Evolutionary conservation across 306 rosid species (phyloP), one percentile per base, ranked within the genome.

Genomic region (Senna siamea): DNA sequence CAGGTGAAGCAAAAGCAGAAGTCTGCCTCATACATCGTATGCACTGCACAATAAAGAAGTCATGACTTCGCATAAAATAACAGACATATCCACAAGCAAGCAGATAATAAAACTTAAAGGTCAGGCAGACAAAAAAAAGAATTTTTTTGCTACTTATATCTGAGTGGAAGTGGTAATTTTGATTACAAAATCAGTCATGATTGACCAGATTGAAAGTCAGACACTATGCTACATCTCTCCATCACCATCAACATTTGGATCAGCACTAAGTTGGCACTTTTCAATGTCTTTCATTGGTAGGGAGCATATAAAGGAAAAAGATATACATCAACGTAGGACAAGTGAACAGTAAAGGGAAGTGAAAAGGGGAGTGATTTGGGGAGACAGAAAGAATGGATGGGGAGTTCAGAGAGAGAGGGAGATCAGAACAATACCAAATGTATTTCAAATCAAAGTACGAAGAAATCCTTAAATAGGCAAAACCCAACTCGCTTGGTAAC

Each of bases 1-100:
- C 86, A 5, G 90, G 86, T 60, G 96, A 88, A 61, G 87, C 79
- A 76, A 94, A 92, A 47, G 97, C 95, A 22, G 96, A 90, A 38
- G 99, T 94, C 83, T 94, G 99, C 82, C 99, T 86, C 87, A 89
- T 81, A 83, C 99, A 94, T 83, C 99, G 81, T 81, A 92, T 88
- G 78, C 99, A 94, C 99, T 94, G 91, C 89, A 88, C 56, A 77
- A 74, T 38, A 76, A 52, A 11, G 47, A 74, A 57, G 53, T 15
- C 57, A 53, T 76, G 74, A 19, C 46, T 46, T 56, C 58, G 76
- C 58, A 69, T 80, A 60, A 60, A 59, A 37, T 61, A 48, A 15
- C 63, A 64, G 59, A 76, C 32, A 13, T 37, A 54, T 51, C 58
- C 61, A 20, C 70, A 20, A 47, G 57, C 34, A 51, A 22, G 51